A percentile compares a stretch with the other conserved stretches of the same genome.
Conservation (phyloP, 2,329 filamentous ascomycete genomes). For the Ophioceras dolichostomum region DNA sequence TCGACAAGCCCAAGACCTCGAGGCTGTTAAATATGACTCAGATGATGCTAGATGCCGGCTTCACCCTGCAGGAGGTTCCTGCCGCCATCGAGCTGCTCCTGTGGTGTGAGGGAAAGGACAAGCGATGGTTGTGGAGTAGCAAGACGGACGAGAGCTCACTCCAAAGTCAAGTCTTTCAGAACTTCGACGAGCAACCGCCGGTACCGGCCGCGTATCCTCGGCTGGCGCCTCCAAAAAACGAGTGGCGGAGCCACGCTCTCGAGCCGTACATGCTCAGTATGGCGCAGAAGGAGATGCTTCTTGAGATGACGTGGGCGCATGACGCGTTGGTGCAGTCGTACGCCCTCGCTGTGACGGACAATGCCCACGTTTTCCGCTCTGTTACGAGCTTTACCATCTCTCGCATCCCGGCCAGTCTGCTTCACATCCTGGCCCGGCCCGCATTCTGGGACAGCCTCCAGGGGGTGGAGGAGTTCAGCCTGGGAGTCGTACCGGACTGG, state of each 20-base stretch:
- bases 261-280: constrained; percentile 12
- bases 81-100: constrained; percentile 3
- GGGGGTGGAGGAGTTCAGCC: constrained; percentile 36
- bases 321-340: constrained; percentile 57
- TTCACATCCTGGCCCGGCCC: constrained; percentile 39
- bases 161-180: too few species aligned
- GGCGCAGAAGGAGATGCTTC: constrained; percentile 55
- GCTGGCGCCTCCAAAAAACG: too few species aligned
- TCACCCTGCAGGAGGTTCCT: neutral
- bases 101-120: constrained; percentile 1
- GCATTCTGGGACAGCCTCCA: constrained; percentile 52
- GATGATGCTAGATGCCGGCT: constrained; percentile 4
- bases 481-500: constrained; percentile 57
- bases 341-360: constrained; percentile 51
- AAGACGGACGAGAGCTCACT: neutral
- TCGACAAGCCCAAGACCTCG: neutral
- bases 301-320: constrained; percentile 59
- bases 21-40: constrained; percentile 2
- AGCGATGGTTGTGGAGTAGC: neutral
- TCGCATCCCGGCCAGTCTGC: constrained; percentile 49
- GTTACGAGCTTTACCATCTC: constrained; percentile 51
- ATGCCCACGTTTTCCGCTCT: constrained; percentile 34
- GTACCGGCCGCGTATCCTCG: too few species aligned
- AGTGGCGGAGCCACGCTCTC: neutral
- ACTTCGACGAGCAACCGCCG: too few species aligned